Evolutionary conservation across 352 stramenopile genomes (phyloP), one percentile per base, ranked within the genome.

Genomic region (Globisporangium camurandrum): DNA sequence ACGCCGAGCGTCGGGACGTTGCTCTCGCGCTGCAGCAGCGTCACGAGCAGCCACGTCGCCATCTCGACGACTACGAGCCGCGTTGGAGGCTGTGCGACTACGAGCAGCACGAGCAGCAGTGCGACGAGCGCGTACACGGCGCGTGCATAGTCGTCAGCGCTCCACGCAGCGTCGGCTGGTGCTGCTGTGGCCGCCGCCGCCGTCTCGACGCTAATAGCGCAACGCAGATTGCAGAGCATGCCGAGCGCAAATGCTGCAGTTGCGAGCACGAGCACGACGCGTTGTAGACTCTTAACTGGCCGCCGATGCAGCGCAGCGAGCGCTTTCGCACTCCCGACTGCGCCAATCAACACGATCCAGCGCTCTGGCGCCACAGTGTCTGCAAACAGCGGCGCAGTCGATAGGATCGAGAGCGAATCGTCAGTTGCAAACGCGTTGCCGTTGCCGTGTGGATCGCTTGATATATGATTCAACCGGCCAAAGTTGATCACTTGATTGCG

Each of bases 401-500:
- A 91, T 27, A 86, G 68, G 38, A 93, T 86, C 8, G 84, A 91
- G 11, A 90, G 62, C 3, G 79, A 91, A 43, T 94, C 71, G 27
- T 94, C 80, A 9, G 56, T 59, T 2, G 78, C 83, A 51, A 92
- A 91, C 34, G 85, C 78, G 27, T 85, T 87, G 43, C 83, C 83
- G 28, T 58, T 46, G 6, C 63, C 33, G 14, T 64, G 73, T 0
- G 66, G 36, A 23, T 89, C 66, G 8, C 85, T 59, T 28, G 58
- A 3, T 20, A 94, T 45, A 1, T 50, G 60, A 41, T 93, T 93
- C 5, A 95, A 53, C 24, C 80, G 61, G 3, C 72, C 81, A 54
- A 95, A 95, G 53, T 95, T 95, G 47, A 95, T 95, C 27, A 95
- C 60, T 61, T 94, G 84, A 56, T 90, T 93, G 36, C 85, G 80